These are phyloP conservation scores for Aphanomyces cochlioides DNA, from an alignment of 352 stramenopile species.

Conservation along the genomic window DNA sequence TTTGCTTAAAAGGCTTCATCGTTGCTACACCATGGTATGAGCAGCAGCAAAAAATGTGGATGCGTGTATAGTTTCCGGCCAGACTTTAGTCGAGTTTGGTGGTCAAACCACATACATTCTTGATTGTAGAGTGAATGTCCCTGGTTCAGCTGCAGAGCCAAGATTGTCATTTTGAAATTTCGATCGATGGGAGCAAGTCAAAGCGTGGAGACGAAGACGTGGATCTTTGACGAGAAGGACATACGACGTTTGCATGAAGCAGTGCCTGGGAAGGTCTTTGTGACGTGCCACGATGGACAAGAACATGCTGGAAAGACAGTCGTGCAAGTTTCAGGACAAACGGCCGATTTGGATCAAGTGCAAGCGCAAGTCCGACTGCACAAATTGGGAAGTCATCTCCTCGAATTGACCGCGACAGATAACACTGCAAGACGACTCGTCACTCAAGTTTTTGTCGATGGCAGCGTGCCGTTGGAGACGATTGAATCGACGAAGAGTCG, in stretches of 20 bases:
- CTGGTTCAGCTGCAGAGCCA: neutral
- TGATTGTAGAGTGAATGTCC: too few relatives aligned
- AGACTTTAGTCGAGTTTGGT: too few relatives aligned
- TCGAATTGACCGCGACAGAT: constrained; percentile 5
- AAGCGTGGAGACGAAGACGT: constrained; percentile 23
- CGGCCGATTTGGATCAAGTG: constrained; percentile 9
- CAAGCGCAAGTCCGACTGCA: constrained; percentile 18
- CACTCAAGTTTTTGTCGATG: constrained; percentile 22
- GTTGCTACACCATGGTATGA: too few relatives aligned
- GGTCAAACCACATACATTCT: too few relatives aligned
- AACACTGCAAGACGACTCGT: neutral
- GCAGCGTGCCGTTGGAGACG: neutral
- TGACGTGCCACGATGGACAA: constrained; percentile 11
- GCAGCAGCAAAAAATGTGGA: too few relatives aligned
- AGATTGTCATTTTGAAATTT: neutral
- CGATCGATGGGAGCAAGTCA: constrained; percentile 1
- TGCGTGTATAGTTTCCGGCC: too few relatives aligned
- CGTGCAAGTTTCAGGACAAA: neutral
- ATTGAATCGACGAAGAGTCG: constrained; percentile 12
- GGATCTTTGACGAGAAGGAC: constrained; percentile 20
- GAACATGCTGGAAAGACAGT: constrained; percentile 6
- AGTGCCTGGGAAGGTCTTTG: constrained; percentile 25
- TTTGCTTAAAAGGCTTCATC: too few relatives aligned
- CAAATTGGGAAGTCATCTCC: constrained; percentile 8
- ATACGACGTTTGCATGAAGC: constrained; percentile 9